These are phyloP conservation scores for Colletotrichum cuscutae DNA, from an alignment of 2,329 filamentous ascomycete genomes.

Conservation along the genomic window DNA sequence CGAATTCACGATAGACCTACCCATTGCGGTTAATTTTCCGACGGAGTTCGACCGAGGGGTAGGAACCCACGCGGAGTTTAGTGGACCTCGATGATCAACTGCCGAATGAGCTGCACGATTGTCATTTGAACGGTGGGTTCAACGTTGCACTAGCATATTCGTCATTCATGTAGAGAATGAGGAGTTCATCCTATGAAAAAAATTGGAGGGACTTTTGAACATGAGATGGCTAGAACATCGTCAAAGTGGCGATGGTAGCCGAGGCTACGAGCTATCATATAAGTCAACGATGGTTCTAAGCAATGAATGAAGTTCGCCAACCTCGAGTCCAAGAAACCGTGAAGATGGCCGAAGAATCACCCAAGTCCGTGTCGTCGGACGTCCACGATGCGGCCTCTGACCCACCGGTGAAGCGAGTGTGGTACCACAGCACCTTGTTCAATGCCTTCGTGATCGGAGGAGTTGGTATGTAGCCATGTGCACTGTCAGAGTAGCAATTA, in stretches of 20 bases:
- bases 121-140: constrained; percentile 4
- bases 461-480: constrained; percentile 48
- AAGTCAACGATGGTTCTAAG: not conserved
- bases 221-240: not conserved
- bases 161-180: constrained; percentile 26
- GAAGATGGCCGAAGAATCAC: constrained; percentile 20
- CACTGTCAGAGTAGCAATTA: not conserved
- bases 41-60: not conserved
- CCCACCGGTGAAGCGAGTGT: constrained; percentile 38
- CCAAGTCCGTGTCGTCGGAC: not conserved
- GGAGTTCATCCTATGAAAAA: not conserved
- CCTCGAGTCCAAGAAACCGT: not conserved
- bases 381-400: constrained; percentile 1
- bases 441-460: constrained; percentile 63
- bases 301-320: not conserved
- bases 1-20: not conserved
- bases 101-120: constrained; percentile 6
- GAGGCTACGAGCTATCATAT: not conserved
- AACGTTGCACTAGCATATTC: constrained; percentile 23
- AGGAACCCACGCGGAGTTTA: not conserved
- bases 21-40: constrained; percentile 8
- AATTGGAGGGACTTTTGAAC: not conserved
- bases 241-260: not conserved
- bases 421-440: constrained; percentile 63
- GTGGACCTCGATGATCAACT: not conserved